Percentiles rank a stretch among this genome's conserved stretches.
Evolutionary conservation across 345 rosid species (phyloP).

Genomic region (Populus simonii): DNA sequence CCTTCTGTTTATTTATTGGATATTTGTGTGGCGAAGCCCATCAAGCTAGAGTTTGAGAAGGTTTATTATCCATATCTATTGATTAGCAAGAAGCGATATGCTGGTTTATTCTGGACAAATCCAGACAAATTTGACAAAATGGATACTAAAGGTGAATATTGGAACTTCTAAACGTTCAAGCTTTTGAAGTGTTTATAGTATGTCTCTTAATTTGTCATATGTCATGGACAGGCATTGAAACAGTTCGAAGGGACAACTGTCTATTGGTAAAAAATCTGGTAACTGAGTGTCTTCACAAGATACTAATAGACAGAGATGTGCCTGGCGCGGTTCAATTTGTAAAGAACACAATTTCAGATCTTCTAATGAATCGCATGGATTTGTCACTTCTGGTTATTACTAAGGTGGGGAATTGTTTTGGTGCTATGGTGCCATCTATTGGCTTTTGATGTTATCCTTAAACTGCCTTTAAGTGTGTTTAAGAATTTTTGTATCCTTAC

Average conservation of each 20-base stretch:
- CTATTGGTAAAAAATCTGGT: constrained; percentile 91
- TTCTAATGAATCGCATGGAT: constrained; percentile 97
- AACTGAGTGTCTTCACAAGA: constrained; percentile 85
- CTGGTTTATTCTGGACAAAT: constrained; percentile 93
- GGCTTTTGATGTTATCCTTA: constrained; percentile 19
- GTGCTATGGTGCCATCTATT: constrained; percentile 18
- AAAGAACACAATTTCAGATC: constrained; percentile 89
- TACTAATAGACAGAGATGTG: constrained; percentile 79
- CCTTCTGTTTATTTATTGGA: not conserved
- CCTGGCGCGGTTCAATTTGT: constrained; percentile 87
- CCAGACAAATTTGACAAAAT: constrained; percentile 82
- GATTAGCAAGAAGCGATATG: constrained; percentile 98
- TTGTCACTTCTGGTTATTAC: constrained; percentile 94
- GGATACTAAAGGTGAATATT: constrained; percentile 84
- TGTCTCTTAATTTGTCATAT: constrained; percentile 14
- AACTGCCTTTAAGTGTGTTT: not conserved
- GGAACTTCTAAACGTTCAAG: constrained; percentile 11
- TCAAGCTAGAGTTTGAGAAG: constrained; percentile 97
- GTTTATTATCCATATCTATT: constrained; percentile 87
- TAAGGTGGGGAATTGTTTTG: constrained; percentile 49
- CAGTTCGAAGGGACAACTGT: constrained; percentile 98
- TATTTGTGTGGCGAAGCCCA: constrained; percentile 65
- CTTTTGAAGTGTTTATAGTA: constrained; percentile 5
- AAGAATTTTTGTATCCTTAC: constrained; percentile 11
- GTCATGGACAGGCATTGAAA: constrained; percentile 75